phyloP scores from a whole-genome alignment of 768 basidiomycete species.

The Kwoniella sp. region DNA sequence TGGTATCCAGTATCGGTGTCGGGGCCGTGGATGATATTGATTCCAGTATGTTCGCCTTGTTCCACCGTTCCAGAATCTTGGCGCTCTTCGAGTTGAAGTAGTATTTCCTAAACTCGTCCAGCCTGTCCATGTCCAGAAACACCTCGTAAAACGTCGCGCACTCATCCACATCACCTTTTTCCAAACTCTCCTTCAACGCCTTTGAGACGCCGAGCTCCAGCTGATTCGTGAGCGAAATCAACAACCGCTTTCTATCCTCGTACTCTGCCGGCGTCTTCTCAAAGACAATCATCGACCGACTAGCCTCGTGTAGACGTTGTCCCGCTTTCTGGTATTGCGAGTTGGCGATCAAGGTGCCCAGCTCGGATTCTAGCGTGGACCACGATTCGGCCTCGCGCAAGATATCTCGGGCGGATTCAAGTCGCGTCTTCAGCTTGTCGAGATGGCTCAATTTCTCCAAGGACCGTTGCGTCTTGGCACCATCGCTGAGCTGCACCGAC shows the following conservation, averaged over 20 bases:
- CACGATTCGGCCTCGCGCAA: constrained; percentile 94
- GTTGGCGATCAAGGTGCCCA: constrained; percentile 78
- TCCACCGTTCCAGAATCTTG: constrained; percentile 71
- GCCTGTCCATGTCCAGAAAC: constrained; percentile 87
- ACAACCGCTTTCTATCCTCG: constrained; percentile 77
- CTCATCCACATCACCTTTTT: constrained; percentile 69
- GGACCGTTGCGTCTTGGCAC: constrained; percentile 27
- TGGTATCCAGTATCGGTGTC: not conserved
- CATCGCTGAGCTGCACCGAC: constrained; percentile 50
- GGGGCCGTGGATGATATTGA: constrained; percentile 2
- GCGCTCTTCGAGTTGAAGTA: constrained; percentile 84
- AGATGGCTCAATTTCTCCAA: constrained; percentile 77
- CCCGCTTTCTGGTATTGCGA: constrained; percentile 84
- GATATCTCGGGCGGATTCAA: constrained; percentile 88
- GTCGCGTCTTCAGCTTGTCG: constrained; percentile 77
- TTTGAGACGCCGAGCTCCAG: constrained; percentile 69
- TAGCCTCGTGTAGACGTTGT: constrained; percentile 86
- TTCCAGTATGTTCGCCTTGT: constrained; percentile 61
- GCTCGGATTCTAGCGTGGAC: constrained; percentile 91
- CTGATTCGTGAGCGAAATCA: constrained; percentile 93
- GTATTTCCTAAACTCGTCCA: constrained; percentile 88
- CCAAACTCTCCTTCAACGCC: constrained; percentile 77
- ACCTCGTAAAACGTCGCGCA: constrained; percentile 76
- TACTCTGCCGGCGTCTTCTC: constrained; percentile 83
- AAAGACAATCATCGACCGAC: constrained; percentile 85